A percentile compares a stretch with the other conserved stretches of the same genome.
Evolutionary conservation across 2,329 filamentous ascomycete species (phyloP).

Genomic region (Diaporthe batatas): DNA sequence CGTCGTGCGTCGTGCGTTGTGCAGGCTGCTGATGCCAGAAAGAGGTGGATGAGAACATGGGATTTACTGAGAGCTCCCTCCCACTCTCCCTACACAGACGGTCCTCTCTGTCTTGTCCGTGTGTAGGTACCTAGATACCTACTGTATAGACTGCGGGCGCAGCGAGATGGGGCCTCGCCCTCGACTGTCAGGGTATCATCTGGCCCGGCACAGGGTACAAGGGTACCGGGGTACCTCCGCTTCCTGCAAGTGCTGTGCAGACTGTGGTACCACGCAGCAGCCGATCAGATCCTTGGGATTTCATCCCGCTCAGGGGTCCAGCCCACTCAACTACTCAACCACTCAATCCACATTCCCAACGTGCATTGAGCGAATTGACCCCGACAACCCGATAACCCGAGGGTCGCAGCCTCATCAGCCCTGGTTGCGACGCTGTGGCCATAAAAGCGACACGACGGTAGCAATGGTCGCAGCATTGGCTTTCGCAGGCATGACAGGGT

Average conservation of each 20-base stretch:
- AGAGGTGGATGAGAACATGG: constrained; percentile 2
- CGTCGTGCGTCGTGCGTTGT: background rate
- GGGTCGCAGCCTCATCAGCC: background rate
- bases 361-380: background rate
- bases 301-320: constrained; percentile 33
- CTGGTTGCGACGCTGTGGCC: constrained; percentile 5
- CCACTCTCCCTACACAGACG: background rate
- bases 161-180: constrained; percentile 7
- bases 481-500: background rate
- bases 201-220: background rate
- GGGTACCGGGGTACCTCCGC: background rate
- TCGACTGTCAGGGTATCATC: background rate
- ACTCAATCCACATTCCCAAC: background rate
- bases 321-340: background rate
- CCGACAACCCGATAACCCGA: background rate
- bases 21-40: background rate
- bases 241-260: background rate
- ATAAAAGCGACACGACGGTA: background rate
- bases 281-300: constrained; percentile 28
- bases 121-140: no score
- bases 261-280: background rate
- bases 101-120: no score
- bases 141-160: no score
- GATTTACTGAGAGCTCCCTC: background rate
- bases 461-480: background rate